Percentiles rank a stretch among this genome's conserved stretches.
These are phyloP conservation scores for Candida sanyaensis DNA, from an alignment of 1,139 yeast genomes.

Conservation along the genomic window DNA sequence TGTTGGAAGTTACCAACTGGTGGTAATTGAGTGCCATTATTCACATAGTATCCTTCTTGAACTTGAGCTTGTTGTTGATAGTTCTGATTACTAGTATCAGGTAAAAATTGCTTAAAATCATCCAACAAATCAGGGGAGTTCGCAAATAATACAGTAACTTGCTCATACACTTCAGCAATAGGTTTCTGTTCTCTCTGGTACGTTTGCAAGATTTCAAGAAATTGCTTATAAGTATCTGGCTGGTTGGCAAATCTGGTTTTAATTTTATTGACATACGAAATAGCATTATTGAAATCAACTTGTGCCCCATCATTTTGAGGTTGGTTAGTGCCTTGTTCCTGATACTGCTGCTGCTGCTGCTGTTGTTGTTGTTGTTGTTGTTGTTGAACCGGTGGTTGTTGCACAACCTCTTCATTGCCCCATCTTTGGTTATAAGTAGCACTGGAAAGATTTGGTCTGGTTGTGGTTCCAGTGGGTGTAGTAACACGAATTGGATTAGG, in stretches of 20 bases:
- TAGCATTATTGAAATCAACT: constrained; percentile 96
- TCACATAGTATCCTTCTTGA: constrained; percentile 19
- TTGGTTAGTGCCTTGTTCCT: constrained; percentile 20
- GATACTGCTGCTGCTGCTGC: constrained; percentile 16
- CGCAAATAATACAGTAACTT: constrained; percentile 84
- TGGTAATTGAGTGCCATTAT: constrained; percentile 63
- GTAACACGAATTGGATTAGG: constrained; percentile 93
- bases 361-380: constrained; percentile 20
- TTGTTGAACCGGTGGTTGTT: constrained; percentile 13
- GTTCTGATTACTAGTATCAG: constrained; percentile 68
- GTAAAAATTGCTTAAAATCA: constrained; percentile 93
- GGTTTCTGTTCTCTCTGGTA: constrained; percentile 96
- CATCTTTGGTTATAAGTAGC: constrained; percentile 24
- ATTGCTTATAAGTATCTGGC: constrained; percentile 94
- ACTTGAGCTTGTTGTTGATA: constrained; percentile 17
- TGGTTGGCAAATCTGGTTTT: constrained; percentile 91
- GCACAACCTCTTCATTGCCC: constrained; percentile 19
- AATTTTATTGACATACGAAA: constrained; percentile 91
- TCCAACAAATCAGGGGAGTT: constrained; percentile 93
- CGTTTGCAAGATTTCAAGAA: constrained; percentile 91
- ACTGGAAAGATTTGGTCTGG: constrained; percentile 54
- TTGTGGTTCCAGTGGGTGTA: constrained; percentile 90
- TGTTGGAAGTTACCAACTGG: constrained; percentile 97
- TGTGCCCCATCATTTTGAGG: constrained; percentile 63
- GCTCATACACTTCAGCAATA: constrained; percentile 90